Percentiles rank a stretch among this genome's conserved stretches.
phyloP scores from a whole-genome alignment of 2,329 filamentous ascomycete genomes.

The Nigrospora oryzae region DNA sequence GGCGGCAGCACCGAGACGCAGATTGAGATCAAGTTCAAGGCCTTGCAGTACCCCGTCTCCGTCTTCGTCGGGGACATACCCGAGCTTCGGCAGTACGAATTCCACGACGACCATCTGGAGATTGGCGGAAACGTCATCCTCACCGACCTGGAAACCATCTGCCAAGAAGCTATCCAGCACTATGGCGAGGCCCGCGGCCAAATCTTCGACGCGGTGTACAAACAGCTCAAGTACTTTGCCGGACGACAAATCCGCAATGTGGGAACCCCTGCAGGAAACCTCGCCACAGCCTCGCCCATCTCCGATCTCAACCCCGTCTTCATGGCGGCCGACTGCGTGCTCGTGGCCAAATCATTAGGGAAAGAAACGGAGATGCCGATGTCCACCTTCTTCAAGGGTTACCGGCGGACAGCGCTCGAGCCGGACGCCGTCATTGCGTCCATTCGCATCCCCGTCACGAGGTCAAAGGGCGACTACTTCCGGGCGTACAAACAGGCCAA shows the following conservation, averaged over 20 bases:
- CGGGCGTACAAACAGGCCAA: slow-evolving; percentile 94
- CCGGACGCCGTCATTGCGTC: slow-evolving; percentile 77
- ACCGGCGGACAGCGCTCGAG: slow-evolving; percentile 74
- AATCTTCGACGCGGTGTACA: slow-evolving; percentile 83
- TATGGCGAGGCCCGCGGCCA: slow-evolving; percentile 68
- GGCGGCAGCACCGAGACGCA: slow-evolving; percentile 95
- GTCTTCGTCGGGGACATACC: slow-evolving; percentile 91
- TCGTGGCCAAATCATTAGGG: slow-evolving; percentile 70
- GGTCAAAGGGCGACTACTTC: slow-evolving; percentile 71
- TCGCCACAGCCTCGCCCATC: slow-evolving; percentile 91
- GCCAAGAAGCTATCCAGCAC: slow-evolving; percentile 66
- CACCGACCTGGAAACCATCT: slow-evolving; percentile 83
- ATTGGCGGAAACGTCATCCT: slow-evolving; percentile 88
- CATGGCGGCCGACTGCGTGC: slow-evolving; percentile 72
- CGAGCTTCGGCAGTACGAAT: slow-evolving; percentile 73
- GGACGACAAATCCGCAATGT: slow-evolving; percentile 94
- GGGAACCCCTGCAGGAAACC: slow-evolving; percentile 90
- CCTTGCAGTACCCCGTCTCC: slow-evolving; percentile 78
- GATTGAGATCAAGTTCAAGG: slow-evolving; percentile 98
- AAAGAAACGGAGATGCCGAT: slow-evolving; percentile 82
- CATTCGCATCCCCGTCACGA: slow-evolving; percentile 74
- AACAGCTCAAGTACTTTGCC: slow-evolving; percentile 91
- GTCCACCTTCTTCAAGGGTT: slow-evolving; percentile 86
- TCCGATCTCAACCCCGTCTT: slow-evolving; percentile 94
- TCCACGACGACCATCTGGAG: slow-evolving; percentile 76